Conservation (phyloP, 768 basidiomycete genomes). For the Lactifluus hygrophoroides region DNA sequence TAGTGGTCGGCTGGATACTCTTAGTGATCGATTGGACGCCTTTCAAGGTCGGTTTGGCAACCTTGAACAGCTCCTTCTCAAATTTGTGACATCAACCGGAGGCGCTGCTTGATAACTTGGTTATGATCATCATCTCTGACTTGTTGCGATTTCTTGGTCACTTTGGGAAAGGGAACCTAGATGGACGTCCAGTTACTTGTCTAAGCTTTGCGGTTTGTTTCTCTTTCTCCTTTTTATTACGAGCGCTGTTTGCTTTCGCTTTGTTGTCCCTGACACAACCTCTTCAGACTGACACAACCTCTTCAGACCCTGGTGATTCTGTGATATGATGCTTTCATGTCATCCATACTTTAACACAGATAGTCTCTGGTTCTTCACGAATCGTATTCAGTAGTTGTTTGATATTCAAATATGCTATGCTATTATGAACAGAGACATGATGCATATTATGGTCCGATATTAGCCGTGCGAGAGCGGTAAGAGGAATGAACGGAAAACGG, state of each 20-base stretch:
- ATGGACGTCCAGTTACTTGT: no score
- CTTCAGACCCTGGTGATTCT: no score
- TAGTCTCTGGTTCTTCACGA: no score
- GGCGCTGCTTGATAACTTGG: not conserved
- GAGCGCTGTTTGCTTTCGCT: no score
- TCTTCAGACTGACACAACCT: no score
- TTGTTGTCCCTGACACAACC: no score
- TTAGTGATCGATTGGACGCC: not conserved
- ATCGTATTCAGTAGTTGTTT: not conserved
- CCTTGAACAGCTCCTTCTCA: not conserved
- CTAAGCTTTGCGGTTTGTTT: no score
- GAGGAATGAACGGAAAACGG: not conserved
- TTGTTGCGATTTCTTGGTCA: no score
- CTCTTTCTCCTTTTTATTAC: no score
- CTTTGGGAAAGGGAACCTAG: no score
- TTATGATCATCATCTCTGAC: not conserved
- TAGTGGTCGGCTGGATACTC: not conserved
- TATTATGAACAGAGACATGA: constrained; percentile 13
- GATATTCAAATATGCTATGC: constrained; percentile 11
- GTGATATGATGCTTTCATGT: no score
- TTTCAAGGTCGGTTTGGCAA: not conserved
- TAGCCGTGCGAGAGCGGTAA: constrained; percentile 2
- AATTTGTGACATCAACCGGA: not conserved
- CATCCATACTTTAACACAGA: no score
- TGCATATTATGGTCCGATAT: constrained; percentile 16